phyloP scores from a whole-genome alignment of 495 filamentous ascomycete species.

The Trypethelium eluteriae region DNA sequence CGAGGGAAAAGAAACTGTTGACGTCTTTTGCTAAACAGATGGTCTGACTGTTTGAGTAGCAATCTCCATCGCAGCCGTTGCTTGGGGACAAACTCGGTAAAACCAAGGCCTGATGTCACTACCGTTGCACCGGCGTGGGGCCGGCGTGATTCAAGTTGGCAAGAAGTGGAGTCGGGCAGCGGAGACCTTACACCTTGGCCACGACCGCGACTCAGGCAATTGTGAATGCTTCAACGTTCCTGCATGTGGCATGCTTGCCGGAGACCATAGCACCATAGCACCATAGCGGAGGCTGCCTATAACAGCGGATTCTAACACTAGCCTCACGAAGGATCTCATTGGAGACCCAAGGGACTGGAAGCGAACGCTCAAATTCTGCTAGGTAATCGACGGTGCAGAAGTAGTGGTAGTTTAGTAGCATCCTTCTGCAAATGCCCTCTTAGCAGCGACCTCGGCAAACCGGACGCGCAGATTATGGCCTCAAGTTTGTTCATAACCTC shows the following conservation, averaged over 20 bases:
- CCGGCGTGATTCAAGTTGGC: neutral
- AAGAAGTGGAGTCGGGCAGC: neutral
- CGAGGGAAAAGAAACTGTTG: no score
- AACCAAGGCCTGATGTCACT: no score
- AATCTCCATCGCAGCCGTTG: no score
- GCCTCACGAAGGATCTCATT: neutral
- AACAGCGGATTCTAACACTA: neutral
- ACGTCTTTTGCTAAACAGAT: no score
- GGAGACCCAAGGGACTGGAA: neutral
- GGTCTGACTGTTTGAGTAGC: no score
- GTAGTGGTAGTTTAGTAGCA: neutral
- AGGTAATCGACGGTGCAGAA: neutral
- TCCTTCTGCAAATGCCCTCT: neutral
- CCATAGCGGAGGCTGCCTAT: no score
- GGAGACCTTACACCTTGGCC: no score
- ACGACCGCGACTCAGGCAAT: neutral
- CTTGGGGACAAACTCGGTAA: no score
- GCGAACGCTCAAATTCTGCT: neutral
- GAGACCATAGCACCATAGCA: neutral
- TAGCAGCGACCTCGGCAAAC: no score
- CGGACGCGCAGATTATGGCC: no score
- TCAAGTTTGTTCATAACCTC: no score
- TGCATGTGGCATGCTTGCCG: neutral
- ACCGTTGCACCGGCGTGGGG: no score
- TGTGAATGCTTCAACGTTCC: slow-evolving; percentile 1